Conservation (phyloP, 345 rosid genomes). For the Eutrema japonicum region DNA sequence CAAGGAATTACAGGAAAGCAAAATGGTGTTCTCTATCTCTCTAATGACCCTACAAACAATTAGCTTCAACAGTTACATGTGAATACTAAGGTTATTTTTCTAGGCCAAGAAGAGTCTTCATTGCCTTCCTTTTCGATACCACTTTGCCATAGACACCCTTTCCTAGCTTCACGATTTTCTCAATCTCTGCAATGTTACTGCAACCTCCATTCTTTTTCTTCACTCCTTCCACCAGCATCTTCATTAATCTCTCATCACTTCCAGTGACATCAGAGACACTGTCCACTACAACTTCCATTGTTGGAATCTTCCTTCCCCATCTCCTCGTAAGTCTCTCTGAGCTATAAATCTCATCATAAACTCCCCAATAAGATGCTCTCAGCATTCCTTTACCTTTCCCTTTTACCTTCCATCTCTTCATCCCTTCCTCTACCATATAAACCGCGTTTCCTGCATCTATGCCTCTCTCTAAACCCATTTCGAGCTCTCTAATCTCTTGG, state of each 20-base stretch:
- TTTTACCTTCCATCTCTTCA: conserved; percentile 70
- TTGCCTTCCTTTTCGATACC: conserved; percentile 64
- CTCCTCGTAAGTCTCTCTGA: conserved; percentile 61
- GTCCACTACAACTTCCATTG: conserved; percentile 54
- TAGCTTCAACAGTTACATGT: not conserved
- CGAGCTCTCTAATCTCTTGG: conserved; percentile 61
- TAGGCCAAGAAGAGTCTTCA: conserved; percentile 61
- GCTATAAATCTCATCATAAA: conserved; percentile 57
- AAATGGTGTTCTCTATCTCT: not conserved
- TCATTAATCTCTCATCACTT: conserved; percentile 68
- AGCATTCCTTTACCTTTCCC: conserved; percentile 74
- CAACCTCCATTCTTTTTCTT: conserved; percentile 47
- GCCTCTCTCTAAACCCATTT: conserved; percentile 61
- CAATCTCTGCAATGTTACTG: conserved; percentile 52
- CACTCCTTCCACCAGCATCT: conserved; percentile 51
- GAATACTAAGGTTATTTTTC: too few species aligned
- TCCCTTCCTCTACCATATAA: conserved; percentile 68
- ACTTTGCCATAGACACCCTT: conserved; percentile 77
- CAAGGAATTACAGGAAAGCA: conserved; percentile 36
- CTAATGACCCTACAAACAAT: not conserved
- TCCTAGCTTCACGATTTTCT: conserved; percentile 56
- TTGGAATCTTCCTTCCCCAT: conserved; percentile 77
- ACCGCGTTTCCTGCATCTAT: conserved; percentile 60
- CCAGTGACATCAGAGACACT: conserved; percentile 63
- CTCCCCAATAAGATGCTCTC: conserved; percentile 84